Percentiles rank a stretch among this genome's conserved stretches.
These are phyloP conservation scores for Colletotrichum sojae DNA, from an alignment of 2,329 filamentous ascomycete genomes.

Conservation along the genomic window DNA sequence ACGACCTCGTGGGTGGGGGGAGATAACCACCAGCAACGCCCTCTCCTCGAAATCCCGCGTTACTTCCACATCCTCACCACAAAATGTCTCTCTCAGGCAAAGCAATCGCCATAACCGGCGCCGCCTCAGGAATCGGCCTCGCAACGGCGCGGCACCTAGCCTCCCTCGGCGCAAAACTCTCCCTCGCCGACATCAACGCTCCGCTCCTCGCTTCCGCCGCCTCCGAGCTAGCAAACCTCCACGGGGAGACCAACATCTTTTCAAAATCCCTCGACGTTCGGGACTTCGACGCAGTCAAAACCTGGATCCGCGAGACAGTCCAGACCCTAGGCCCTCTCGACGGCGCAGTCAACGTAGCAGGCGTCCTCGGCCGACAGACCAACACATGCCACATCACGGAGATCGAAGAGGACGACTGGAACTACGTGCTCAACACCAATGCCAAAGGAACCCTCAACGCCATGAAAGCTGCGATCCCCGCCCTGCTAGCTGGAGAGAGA, in stretches of 20 bases:
- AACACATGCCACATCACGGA: slow-evolving; percentile 42
- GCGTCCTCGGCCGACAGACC: slow-evolving; percentile 39
- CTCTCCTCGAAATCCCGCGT: not conserved
- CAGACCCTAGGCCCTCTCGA: slow-evolving; percentile 54
- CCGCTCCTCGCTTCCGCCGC: slow-evolving; percentile 46
- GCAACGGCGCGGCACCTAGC: slow-evolving; percentile 61
- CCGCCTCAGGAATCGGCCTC: slow-evolving; percentile 64
- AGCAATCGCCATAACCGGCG: slow-evolving; percentile 64
- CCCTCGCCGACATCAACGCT: slow-evolving; percentile 62
- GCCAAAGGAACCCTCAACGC: slow-evolving; percentile 64
- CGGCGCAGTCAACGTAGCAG: slow-evolving; percentile 58
- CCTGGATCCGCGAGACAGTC: slow-evolving; percentile 51
- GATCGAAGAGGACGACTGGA: slow-evolving; percentile 57
- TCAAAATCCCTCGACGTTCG: slow-evolving; percentile 36
- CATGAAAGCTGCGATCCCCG: slow-evolving; percentile 61
- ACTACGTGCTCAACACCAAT: slow-evolving; percentile 59
- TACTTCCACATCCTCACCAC: not conserved
- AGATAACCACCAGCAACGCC: not conserved
- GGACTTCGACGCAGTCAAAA: slow-evolving; percentile 35
- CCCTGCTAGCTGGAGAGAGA: slow-evolving; percentile 50
- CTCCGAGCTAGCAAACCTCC: slow-evolving; percentile 1
- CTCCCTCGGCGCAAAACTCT: slow-evolving; percentile 59
- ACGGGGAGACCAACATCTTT: slow-evolving; percentile 12
- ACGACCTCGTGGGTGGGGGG: not conserved
- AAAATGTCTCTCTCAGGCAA: slow-evolving; percentile 47